Percentiles rank a stretch among this genome's conserved stretches.
Evolutionary conservation across 495 filamentous ascomycete species (phyloP).

Genomic region (Penicillium odoratum): DNA sequence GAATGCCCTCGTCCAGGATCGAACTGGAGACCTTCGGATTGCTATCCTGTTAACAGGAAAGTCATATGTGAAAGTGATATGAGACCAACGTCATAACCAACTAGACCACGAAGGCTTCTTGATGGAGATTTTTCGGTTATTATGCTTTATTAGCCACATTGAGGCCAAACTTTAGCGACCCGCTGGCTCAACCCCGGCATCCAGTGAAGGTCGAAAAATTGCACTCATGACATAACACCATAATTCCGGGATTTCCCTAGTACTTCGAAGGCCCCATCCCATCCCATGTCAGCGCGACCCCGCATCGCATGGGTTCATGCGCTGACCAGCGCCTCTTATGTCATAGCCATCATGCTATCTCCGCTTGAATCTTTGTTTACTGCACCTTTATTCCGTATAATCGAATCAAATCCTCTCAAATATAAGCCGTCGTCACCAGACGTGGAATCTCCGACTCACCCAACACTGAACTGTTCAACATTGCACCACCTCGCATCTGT

Average conservation of each 20-base stretch:
- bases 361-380: neutral
- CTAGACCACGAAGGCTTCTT: slow-evolving; percentile 25
- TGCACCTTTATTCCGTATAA: neutral
- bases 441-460: neutral
- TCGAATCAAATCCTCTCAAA: neutral
- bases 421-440: neutral
- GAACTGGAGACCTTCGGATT: slow-evolving; percentile 30
- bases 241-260: neutral
- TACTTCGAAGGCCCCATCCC: neutral
- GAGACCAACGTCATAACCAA: slow-evolving; percentile 30
- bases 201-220: neutral
- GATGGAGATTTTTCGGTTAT: neutral
- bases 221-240: neutral
- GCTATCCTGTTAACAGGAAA: slow-evolving; percentile 24
- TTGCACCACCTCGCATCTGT: neutral
- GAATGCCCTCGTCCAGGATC: slow-evolving; percentile 25
- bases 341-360: neutral
- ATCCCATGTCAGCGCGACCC: neutral
- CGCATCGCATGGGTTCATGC: neutral
- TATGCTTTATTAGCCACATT: neutral
- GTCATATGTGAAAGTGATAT: slow-evolving; percentile 24
- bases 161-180: too few relatives aligned
- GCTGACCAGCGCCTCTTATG: neutral
- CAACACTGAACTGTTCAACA: neutral
- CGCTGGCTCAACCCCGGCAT: neutral